phyloP scores from a whole-genome alignment of 1,284 basidiomycete genomes.

The Vanrija sp. region DNA sequence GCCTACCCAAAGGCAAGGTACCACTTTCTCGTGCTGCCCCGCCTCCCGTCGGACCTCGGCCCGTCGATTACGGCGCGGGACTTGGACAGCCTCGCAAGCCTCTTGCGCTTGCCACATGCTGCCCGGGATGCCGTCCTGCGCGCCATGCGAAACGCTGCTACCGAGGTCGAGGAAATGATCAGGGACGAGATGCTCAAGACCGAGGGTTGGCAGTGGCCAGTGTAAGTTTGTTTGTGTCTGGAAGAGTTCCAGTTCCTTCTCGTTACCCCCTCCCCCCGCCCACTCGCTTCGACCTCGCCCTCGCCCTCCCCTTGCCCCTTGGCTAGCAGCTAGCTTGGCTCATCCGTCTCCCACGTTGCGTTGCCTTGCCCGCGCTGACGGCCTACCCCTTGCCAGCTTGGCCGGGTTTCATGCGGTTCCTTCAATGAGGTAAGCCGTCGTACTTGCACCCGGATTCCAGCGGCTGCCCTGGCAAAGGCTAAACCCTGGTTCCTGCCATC shows the following conservation, averaged over 20 bases:
- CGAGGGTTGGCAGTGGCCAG: conserved; percentile 73
- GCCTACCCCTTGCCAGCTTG: too few species aligned
- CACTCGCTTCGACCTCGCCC: too few species aligned
- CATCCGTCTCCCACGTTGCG: too few species aligned
- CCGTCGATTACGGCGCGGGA: conserved; percentile 27
- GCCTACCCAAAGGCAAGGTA: conserved; percentile 77
- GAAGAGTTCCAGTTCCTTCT: too few species aligned
- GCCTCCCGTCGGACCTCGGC: conserved; percentile 37
- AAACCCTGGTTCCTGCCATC: neutral
- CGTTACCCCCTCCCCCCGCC: too few species aligned
- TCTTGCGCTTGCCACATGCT: conserved; percentile 56
- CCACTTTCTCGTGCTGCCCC: conserved; percentile 75
- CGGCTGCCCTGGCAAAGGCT: neutral
- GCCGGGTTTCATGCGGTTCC: conserved; percentile 80
- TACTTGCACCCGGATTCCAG: neutral
- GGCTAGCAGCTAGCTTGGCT: too few species aligned
- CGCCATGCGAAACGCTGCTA: conserved; percentile 59
- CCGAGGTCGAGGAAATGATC: conserved; percentile 59
- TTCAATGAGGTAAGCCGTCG: conserved; percentile 52
- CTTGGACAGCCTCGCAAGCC: conserved; percentile 58
- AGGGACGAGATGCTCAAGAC: conserved; percentile 73
- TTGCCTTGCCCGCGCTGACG: too few species aligned
- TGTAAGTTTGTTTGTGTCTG: conserved; percentile 52
- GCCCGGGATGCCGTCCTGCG: conserved; percentile 56
- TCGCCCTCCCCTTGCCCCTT: too few species aligned